Conservation (phyloP, 2,329 filamentous ascomycete genomes). For the Dothiorella sarmentorum region DNA sequence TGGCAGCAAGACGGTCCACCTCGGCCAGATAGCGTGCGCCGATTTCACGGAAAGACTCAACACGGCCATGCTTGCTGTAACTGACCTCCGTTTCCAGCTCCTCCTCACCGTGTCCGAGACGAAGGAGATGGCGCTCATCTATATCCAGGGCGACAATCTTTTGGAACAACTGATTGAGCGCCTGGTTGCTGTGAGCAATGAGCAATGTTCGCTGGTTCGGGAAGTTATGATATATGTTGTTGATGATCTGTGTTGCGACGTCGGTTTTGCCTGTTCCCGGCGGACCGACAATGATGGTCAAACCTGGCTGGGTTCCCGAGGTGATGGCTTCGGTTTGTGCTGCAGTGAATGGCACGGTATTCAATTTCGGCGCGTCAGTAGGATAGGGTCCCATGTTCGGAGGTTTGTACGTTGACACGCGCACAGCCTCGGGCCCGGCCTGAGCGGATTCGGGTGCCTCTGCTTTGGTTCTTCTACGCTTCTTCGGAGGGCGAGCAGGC, state of each 20-base stretch:
- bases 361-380: constrained; percentile 75
- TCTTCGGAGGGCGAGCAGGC: constrained; percentile 52
- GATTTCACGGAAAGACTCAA: constrained; percentile 93
- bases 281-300: constrained; percentile 91
- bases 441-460: constrained; percentile 47
- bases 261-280: constrained; percentile 99
- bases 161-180: constrained; percentile 93
- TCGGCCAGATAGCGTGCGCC: constrained; percentile 73
- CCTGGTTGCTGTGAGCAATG: constrained; percentile 96
- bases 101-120: constrained; percentile 92
- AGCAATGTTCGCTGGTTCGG: constrained; percentile 86
- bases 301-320: constrained; percentile 88
- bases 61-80: constrained; percentile 91
- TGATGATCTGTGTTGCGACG: constrained; percentile 97
- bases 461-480: constrained; percentile 46
- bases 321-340: constrained; percentile 89
- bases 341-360: constrained; percentile 82
- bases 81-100: constrained; percentile 81
- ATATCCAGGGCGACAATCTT: constrained; percentile 97
- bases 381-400: constrained; percentile 88
- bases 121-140: constrained; percentile 87
- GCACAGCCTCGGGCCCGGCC: constrained; percentile 63
- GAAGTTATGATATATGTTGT: constrained; percentile 98
- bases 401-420: constrained; percentile 86
- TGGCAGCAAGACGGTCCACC: constrained; percentile 80